Conservation (phyloP, 140 eudicot species). For the Senecio squalidus region DNA sequence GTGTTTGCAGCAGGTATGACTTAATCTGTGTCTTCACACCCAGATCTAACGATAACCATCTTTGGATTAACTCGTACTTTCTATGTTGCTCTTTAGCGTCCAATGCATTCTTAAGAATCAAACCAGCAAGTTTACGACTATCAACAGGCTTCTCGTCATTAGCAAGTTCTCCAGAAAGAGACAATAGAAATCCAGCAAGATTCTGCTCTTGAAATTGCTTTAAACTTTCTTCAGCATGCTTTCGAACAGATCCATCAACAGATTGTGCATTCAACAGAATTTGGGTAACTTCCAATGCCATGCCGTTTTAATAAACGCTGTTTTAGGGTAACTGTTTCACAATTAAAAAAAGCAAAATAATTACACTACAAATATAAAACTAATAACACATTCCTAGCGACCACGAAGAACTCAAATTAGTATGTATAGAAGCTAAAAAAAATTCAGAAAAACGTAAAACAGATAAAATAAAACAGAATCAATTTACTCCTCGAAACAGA, state of each 20-base stretch:
- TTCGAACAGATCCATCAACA: slow-evolving; percentile 66
- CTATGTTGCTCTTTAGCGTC: slow-evolving; percentile 90
- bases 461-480: too few species aligned
- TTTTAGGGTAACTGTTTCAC: slow-evolving; percentile 7
- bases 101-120: slow-evolving; percentile 75
- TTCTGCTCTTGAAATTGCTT: slow-evolving; percentile 82
- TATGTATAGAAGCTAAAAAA: too few species aligned
- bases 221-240: slow-evolving; percentile 76
- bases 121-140: slow-evolving; percentile 73
- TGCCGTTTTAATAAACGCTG: slow-evolving; percentile 19
- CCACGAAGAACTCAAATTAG: too few species aligned
- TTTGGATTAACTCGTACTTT: slow-evolving; percentile 73
- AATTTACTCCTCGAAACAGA: too few species aligned
- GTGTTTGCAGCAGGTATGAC: slow-evolving; percentile 67
- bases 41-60: slow-evolving; percentile 73
- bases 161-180: slow-evolving; percentile 78
- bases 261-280: slow-evolving; percentile 73
- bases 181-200: slow-evolving; percentile 60
- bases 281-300: slow-evolving; percentile 80
- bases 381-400: background rate
- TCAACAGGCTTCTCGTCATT: slow-evolving; percentile 78
- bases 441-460: too few species aligned
- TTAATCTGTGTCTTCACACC: slow-evolving; percentile 70
- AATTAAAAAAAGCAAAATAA: too few species aligned
- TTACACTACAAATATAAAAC: background rate